Conservation (phyloP, 495 filamentous ascomycete genomes). For the Aspergillus biplanus region DNA sequence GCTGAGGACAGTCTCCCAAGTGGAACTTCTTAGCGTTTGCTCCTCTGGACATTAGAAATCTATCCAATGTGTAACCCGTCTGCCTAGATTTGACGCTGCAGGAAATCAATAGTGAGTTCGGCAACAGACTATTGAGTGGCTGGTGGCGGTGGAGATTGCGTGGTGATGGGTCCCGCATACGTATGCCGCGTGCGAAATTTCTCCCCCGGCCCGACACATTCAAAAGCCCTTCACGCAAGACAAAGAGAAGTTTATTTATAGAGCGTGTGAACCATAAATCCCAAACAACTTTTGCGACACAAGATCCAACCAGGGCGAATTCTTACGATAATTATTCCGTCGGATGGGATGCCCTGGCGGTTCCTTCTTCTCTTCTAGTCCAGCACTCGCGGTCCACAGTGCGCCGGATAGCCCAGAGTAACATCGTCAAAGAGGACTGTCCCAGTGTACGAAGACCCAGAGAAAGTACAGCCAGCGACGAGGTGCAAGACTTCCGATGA, state of each 20-base stretch:
- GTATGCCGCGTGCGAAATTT: conserved; percentile 4
- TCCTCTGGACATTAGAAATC: background rate
- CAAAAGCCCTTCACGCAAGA: background rate
- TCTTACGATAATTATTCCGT: background rate
- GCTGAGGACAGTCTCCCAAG: background rate
- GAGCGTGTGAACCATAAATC: background rate
- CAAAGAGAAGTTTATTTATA: background rate
- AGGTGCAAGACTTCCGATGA: background rate
- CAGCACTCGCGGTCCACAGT: background rate
- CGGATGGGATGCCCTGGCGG: background rate
- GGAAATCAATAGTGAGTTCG: background rate
- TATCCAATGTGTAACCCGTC: background rate
- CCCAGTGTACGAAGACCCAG: background rate
- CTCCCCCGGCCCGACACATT: background rate
- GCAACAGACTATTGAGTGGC: background rate
- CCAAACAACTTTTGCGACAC: background rate
- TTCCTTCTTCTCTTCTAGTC: background rate
- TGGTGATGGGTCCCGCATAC: conserved; percentile 6
- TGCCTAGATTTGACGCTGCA: background rate
- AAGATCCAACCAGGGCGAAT: background rate
- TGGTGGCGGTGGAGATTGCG: background rate
- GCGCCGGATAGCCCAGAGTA: background rate
- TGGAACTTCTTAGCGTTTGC: background rate
- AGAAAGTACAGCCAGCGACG: background rate
- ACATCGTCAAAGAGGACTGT: conserved; percentile 1